Base-by-base conservation (phyloP, 2,329 filamentous ascomycete species). In the Sordariomycetes sp. region DNA sequence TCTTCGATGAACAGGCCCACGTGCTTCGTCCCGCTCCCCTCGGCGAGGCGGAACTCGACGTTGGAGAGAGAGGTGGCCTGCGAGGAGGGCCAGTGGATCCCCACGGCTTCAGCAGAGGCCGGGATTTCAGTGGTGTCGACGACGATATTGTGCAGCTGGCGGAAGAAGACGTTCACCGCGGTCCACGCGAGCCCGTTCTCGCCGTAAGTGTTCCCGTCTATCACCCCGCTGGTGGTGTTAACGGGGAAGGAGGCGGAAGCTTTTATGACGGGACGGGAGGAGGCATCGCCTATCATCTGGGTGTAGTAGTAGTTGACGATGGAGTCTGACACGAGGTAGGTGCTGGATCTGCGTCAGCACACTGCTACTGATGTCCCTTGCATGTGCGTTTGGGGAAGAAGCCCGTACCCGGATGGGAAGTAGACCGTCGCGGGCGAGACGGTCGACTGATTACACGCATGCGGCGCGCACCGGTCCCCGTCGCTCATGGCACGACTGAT, bases 281-380 rank as follows among this genome's bases (percentile, higher is more conserved):
- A 75, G 10, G 85, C 81, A 68, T 91, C 85, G 48, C 87, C 88
- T 34, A 90, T 77, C 60, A 94, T 76, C 68, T 89, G 85, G 1
- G 88, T 90, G 67, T 90, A 89, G 72, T 91, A 94, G 70, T 85
- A 84, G 66, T 87, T 82, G 50, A 87, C 70, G 59, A 94, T 82
- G 6, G 88, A 86, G 61, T 74, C 77, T 55, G 80, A 86, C 60
- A 92, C 82, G 5, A 85, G 64, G 65, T 92, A 94, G 2, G 85
- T 90, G 52, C 69, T 71, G 36, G 2, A n/a, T 45, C n/a, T 6
- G 39, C 15, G 15, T 45, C 15, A n/a, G 15, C 13, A 17, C n/a
- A 17, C n/a, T 35, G 4, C 17, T 28, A n/a, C 45, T 15, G 22
- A 20, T 3, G 15, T 22, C 10, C n/a, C n/a, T n/a, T n/a, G 7